Evolutionary conservation across 768 basidiomycete genomes (phyloP).

Genomic region (Collybia mongolica): DNA sequence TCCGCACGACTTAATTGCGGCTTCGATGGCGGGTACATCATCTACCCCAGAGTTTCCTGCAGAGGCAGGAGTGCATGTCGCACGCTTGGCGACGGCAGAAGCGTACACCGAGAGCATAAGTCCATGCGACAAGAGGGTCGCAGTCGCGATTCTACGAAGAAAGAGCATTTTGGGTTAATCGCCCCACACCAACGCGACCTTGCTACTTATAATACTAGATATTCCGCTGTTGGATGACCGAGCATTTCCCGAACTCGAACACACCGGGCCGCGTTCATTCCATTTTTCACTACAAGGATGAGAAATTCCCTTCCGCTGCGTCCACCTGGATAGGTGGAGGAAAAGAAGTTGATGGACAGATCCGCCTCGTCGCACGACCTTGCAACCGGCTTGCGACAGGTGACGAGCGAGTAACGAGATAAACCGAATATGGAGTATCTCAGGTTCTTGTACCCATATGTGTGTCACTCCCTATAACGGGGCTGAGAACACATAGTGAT

Average conservation of each 20-base stretch:
- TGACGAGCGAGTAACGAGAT: too few relatives aligned
- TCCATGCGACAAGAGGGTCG: conserved; percentile 5
- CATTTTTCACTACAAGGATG: background rate
- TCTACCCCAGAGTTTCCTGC: conserved; percentile 21
- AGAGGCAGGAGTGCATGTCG: conserved; percentile 24
- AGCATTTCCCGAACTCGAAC: background rate
- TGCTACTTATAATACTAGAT: background rate
- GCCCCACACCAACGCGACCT: background rate
- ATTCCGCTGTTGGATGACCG: background rate
- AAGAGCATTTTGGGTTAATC: background rate
- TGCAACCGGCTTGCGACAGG: too few relatives aligned
- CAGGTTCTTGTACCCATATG: too few relatives aligned
- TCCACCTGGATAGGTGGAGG: too few relatives aligned
- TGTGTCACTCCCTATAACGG: too few relatives aligned
- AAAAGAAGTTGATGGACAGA: too few relatives aligned
- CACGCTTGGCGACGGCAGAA: conserved; percentile 19
- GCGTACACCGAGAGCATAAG: background rate
- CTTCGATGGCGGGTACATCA: conserved; percentile 28
- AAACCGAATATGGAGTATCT: too few relatives aligned
- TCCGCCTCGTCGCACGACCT: too few relatives aligned
- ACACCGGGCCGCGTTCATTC: background rate
- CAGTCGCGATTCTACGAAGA: conserved; percentile 3
- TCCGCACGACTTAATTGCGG: conserved; percentile 27
- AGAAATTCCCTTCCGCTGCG: too few relatives aligned
- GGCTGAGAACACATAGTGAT: too few relatives aligned